phyloP scores from a whole-genome alignment of 2,329 filamentous ascomycete genomes.

The Colletotrichum lentis region DNA sequence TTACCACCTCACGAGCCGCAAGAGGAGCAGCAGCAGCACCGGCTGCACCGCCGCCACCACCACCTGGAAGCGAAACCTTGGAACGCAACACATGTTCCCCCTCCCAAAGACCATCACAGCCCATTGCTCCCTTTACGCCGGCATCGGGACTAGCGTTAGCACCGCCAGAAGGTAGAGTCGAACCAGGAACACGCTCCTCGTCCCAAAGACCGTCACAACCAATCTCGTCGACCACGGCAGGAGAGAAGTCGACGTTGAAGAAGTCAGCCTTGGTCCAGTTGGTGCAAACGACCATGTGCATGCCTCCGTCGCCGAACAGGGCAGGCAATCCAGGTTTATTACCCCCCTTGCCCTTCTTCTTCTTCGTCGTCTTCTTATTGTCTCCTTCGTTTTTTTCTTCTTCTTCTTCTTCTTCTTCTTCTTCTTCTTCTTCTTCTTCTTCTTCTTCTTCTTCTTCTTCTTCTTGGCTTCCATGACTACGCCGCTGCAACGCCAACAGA shows the following conservation, averaged over 20 bases:
- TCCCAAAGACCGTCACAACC: conserved; percentile 10
- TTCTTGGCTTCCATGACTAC: not conserved
- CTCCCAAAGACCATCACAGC: conserved; percentile 10
- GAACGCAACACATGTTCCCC: not conserved
- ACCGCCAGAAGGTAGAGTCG: not conserved
- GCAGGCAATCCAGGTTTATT: conserved; percentile 9
- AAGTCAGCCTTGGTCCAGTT: conserved; percentile 41
- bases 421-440: no score
- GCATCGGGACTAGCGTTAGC: not conserved
- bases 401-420: no score
- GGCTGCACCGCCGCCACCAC: no score
- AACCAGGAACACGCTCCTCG: not conserved
- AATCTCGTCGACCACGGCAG: conserved; percentile 7
- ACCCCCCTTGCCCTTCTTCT: no score
- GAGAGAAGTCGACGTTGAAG: conserved; percentile 32
- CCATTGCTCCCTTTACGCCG: not conserved
- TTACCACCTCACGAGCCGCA: not conserved
- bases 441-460: no score
- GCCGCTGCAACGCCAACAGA: conserved; percentile 2
- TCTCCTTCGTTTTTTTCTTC: not conserved
- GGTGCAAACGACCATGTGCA: conserved; percentile 36
- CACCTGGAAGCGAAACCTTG: not conserved
- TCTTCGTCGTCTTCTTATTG: not conserved
- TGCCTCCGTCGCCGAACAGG: conserved; percentile 37
- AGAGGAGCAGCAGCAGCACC: no score